Base-by-base conservation (phyloP, 2,329 filamentous ascomycete genomes). In the Fusarium newnesense region DNA sequence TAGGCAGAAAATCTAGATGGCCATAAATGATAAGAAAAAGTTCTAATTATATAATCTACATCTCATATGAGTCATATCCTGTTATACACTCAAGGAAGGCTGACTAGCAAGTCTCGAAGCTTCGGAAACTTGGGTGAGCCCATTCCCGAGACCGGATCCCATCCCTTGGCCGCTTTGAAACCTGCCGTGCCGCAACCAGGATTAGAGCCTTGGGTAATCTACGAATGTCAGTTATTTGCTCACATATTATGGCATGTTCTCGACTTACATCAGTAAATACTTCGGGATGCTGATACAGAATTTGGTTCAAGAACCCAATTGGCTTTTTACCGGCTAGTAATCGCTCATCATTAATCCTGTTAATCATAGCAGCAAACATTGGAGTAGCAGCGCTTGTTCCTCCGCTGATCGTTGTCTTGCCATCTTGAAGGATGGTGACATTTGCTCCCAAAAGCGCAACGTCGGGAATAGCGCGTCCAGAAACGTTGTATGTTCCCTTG, bases 121-220 rank as follows among this genome's bases (percentile, higher is more conserved):
- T 63, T 63, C 1, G 42, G 42, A 8, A 42, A 63, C 30, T 63
- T 60, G 6, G 60, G 60, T 0, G 60, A 60, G 7, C 60, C 60
- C 28, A 63, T 46, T 24, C 60, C 60, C 21, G 53, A 63, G 13
- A 63, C 60, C 3, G 60, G 60, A 40, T 63, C 60, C 60, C 60
- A 63, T 19, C 60, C 60, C 28, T 63, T 63, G 8, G 60, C 60
- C 12, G 60, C 60, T 12, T 63, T 42, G 15, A 63, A 63, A 5
- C 60, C 60, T 6, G 19, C n/a, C 1, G 3, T 63, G 8, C n/a
- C 60, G 7, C 60, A 63, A 13, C 60, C 60, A 18, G 60, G 60
- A 7, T 63, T 63, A 1, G 28, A 40, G 5, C 60, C 60, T 7
- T 60, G 36, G 2, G 53, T 63, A 7, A 63, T 63, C 60, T 63